Percentiles rank a stretch among this genome's conserved stretches.
Conservation (phyloP, 768 basidiomycete species). For the Coprinellus aureogranulatus region DNA sequence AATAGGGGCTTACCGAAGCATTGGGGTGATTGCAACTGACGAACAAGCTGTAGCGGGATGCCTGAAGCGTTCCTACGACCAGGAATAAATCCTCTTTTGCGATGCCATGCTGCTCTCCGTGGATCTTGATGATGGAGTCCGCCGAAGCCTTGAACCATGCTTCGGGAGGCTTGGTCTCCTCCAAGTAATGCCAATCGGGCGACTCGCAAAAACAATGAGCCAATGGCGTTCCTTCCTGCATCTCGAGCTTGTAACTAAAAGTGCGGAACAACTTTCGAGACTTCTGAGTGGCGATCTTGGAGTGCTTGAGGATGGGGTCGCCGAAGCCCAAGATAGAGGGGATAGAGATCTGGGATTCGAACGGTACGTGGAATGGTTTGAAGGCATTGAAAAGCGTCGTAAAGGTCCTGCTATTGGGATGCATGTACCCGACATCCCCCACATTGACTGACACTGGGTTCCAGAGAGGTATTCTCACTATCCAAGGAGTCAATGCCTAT, state of each 20-base stretch:
- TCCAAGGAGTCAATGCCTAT: background rate
- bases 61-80: slow-evolving; percentile 19
- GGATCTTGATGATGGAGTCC: slow-evolving; percentile 18
- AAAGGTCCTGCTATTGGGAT: slow-evolving; percentile 66
- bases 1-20: slow-evolving; percentile 16
- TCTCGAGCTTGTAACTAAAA: slow-evolving; percentile 12
- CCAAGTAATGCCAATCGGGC: slow-evolving; percentile 25
- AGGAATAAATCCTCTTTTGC: slow-evolving; percentile 23
- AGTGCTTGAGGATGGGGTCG: slow-evolving; percentile 1
- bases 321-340: slow-evolving; percentile 16
- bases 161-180: slow-evolving; percentile 19
- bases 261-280: slow-evolving; percentile 8
- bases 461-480: slow-evolving; percentile 72
- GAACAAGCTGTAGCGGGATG: slow-evolving; percentile 20
- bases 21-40: slow-evolving; percentile 21
- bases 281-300: slow-evolving; percentile 9
- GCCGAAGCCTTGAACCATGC: slow-evolving; percentile 25
- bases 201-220: slow-evolving; percentile 22
- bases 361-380: slow-evolving; percentile 38
- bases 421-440: slow-evolving; percentile 75
- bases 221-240: slow-evolving; percentile 18
- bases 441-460: slow-evolving; percentile 57
- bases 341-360: slow-evolving; percentile 8
- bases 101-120: slow-evolving; percentile 18
- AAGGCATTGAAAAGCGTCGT: slow-evolving; percentile 71